Conservation (phyloP, 2,329 filamentous ascomycete genomes). For the Cytospora paraplurivora region DNA sequence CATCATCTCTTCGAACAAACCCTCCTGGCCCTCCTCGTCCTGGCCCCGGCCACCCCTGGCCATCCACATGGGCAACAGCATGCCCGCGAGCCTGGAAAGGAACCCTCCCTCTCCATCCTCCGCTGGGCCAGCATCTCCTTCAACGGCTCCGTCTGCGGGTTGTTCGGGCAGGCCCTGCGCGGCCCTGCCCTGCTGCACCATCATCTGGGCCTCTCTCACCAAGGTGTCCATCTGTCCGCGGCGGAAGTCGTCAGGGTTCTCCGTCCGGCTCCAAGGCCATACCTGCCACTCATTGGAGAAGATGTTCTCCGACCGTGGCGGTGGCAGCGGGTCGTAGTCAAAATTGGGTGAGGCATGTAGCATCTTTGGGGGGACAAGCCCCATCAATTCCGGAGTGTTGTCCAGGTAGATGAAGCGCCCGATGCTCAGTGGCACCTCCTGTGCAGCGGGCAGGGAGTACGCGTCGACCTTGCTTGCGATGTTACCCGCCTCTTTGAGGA, state of each 20-base stretch:
- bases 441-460: constrained; percentile 40
- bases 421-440: constrained; percentile 50
- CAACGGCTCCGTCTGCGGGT: background rate
- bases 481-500: constrained; percentile 71
- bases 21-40: background rate
- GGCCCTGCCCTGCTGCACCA: constrained; percentile 10
- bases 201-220: constrained; percentile 6
- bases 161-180: constrained; percentile 1
- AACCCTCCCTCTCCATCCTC: constrained; percentile 11
- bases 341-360: constrained; percentile 68
- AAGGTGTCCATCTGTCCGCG: constrained; percentile 11
- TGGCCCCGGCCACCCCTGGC: constrained; percentile 1
- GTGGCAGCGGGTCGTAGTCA: constrained; percentile 82
- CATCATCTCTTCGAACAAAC: background rate
- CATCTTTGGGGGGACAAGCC: constrained; percentile 66
- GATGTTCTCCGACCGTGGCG: constrained; percentile 56
- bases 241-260: constrained; percentile 1
- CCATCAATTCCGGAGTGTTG: constrained; percentile 71
- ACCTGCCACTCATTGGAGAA: constrained; percentile 48
- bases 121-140: background rate
- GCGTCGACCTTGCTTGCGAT: constrained; percentile 50
- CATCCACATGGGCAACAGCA: constrained; percentile 21
- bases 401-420: constrained; percentile 79
- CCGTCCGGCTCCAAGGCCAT: constrained; percentile 43
- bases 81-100: constrained; percentile 8